These are phyloP conservation scores for Citrus australasica DNA, from an alignment of 345 rosid genomes.

Conservation along the genomic window DNA sequence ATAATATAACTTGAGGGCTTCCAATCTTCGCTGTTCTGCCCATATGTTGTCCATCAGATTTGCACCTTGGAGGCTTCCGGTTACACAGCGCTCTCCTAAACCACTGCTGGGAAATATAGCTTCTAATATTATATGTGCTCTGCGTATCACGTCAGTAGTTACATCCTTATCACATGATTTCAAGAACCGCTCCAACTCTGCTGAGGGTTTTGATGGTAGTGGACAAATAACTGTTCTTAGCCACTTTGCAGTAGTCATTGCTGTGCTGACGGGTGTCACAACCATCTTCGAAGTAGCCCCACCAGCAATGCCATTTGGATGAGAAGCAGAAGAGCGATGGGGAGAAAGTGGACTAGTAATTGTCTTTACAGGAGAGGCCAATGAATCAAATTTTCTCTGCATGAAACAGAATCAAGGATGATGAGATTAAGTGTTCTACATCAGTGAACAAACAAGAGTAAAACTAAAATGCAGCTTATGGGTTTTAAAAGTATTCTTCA, in stretches of 20 bases:
- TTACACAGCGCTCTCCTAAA: conserved; percentile 54
- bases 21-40: conserved; percentile 89
- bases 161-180: conserved; percentile 83
- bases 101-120: conserved; percentile 87
- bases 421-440: background rate
- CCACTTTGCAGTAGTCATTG: conserved; percentile 99
- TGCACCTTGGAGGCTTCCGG: conserved; percentile 65
- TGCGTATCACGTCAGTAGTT: conserved; percentile 63
- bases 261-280: conserved; percentile 86
- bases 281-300: conserved; percentile 46
- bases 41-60: conserved; percentile 90
- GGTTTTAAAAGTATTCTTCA: background rate
- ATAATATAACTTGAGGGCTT: conserved; percentile 83
- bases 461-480: background rate
- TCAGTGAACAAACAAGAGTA: background rate
- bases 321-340: conserved; percentile 64
- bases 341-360: conserved; percentile 85
- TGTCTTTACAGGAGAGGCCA: conserved; percentile 81
- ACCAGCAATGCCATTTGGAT: conserved; percentile 50
- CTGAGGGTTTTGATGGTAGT: conserved; percentile 73
- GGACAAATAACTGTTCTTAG: conserved; percentile 80
- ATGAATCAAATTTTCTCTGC: conserved; percentile 68
- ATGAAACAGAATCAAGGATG: conserved; percentile 10
- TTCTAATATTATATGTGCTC: conserved; percentile 85
- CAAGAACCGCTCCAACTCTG: conserved; percentile 62